These are phyloP conservation scores for Microbotryomycetes sp. DNA, from an alignment of 1,284 basidiomycete species.

Conservation along the genomic window DNA sequence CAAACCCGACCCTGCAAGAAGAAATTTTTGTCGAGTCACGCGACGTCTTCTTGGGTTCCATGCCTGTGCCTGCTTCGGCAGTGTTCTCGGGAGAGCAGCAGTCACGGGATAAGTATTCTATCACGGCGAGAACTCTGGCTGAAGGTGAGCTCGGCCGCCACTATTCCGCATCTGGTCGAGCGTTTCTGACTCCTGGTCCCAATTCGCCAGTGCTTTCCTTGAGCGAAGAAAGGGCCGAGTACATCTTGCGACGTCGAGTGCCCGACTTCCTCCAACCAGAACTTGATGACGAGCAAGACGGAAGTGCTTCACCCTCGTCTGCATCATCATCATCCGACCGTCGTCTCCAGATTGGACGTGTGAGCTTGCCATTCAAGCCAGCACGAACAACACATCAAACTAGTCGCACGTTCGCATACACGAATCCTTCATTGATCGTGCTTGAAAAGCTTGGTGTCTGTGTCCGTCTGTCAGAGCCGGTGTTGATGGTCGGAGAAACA, in stretches of 20 bases:
- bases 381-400: slow-evolving; percentile 13
- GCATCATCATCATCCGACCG: not conserved
- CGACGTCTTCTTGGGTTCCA: slow-evolving; percentile 84
- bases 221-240: slow-evolving; percentile 31
- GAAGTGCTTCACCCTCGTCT: slow-evolving; percentile 1
- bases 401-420: slow-evolving; percentile 74
- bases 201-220: slow-evolving; percentile 4
- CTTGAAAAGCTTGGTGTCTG: slow-evolving; percentile 76
- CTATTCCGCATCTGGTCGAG: not conserved
- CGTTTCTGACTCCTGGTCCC: not conserved
- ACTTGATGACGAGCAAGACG: slow-evolving; percentile 23
- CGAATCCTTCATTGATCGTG: slow-evolving; percentile 72
- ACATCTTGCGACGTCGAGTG: slow-evolving; percentile 29
- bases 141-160: not conserved
- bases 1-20: slow-evolving; percentile 73
- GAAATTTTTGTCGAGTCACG: slow-evolving; percentile 83
- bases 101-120: slow-evolving; percentile 19
- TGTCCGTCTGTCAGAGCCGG: slow-evolving; percentile 69
- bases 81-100: not conserved
- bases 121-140: slow-evolving; percentile 18
- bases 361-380: slow-evolving; percentile 29
- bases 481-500: slow-evolving; percentile 93
- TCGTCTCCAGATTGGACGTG: slow-evolving; percentile 34
- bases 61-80: slow-evolving; percentile 40
- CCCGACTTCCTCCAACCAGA: slow-evolving; percentile 31